A percentile compares a stretch with the other conserved stretches of the same genome.
Evolutionary conservation across 1,139 yeast genomes (phyloP).

Genomic region (Yamadazyma oceani): DNA sequence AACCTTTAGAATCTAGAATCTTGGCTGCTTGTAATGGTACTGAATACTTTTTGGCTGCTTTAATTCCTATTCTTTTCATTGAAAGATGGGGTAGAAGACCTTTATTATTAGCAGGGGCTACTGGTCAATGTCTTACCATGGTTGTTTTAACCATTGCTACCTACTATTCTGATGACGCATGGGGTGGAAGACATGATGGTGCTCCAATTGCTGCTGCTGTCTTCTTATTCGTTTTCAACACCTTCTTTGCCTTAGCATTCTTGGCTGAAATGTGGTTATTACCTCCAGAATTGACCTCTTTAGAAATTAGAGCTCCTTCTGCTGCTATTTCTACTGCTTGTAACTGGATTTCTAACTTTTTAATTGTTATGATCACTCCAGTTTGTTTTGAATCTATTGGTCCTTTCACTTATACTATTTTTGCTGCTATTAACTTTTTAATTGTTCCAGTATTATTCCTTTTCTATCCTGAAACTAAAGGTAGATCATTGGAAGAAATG

Average conservation of each 20-base stretch:
- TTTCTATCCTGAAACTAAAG: conserved; percentile 63
- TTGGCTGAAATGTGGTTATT: conserved; percentile 42
- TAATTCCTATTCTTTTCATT: conserved; percentile 44
- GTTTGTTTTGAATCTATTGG: conserved; percentile 32
- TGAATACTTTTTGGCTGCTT: conserved; percentile 42
- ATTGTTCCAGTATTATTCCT: conserved; percentile 56
- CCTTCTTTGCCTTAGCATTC: conserved; percentile 33
- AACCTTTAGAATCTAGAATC: conserved; percentile 35
- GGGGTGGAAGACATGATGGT: conserved; percentile 22
- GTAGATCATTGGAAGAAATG: conserved; percentile 58
- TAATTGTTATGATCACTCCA: conserved; percentile 43
- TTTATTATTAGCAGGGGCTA: conserved; percentile 52
- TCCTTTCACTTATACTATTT: conserved; percentile 34
- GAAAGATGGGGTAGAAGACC: conserved; percentile 57
- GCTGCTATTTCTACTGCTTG: conserved; percentile 38
- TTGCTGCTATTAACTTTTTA: conserved; percentile 41
- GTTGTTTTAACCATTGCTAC: conserved; percentile 29
- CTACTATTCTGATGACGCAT: conserved; percentile 25
- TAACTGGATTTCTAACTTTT: conserved; percentile 43
- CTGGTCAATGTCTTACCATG: conserved; percentile 43
- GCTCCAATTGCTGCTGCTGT: conserved; percentile 35
- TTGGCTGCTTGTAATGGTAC: conserved; percentile 39
- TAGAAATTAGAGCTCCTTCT: conserved; percentile 36
- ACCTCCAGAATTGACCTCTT: conserved; percentile 40
- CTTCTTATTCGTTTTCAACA: conserved; percentile 36